Evolutionary conservation across 2,329 filamentous ascomycete genomes (phyloP), one percentile per base, ranked within the genome.

Genomic region (Talaromyces pinophilus): DNA sequence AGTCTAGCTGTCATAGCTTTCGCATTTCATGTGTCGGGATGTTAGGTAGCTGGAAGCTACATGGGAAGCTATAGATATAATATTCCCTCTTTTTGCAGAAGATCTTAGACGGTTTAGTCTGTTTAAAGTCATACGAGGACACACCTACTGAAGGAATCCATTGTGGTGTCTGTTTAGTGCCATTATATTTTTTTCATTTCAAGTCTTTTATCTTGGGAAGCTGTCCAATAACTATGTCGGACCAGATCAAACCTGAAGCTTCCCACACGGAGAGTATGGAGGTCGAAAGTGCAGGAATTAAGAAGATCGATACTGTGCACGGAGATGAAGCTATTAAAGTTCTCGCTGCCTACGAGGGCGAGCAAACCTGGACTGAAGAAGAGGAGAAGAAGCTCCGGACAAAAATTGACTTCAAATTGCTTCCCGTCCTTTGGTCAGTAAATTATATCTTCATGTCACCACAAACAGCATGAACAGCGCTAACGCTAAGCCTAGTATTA

Each of bases 251-350:
- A 25, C 44, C 19, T 2, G 44, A 48, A 48, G 44, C 44, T 13
- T 48, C 44, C 44, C 44, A 48, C 19, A 48, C 44, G 3, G 44
- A 48, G 44, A 48, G 44, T 25, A 48, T 48, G 44, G 44, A 48
- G 19, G 19, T 48, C 44, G 44, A 48, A 48, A 48, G 44, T 48
- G 44, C 44, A 22, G 44, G 44, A 25, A 48, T 48, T 1, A 25
- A 60, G 10, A 60, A 8, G 15, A 40, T 60, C 8, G 57, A 60
- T 42, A 60, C 57, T 10, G 17, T 60, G 10, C 57, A 60, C 22
- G 57, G 33, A 38, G 57, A 60, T 44, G 57, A 60, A 35, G 57
- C 57, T 10, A 28, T 60, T 10, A 60, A 28, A 40, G 57, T 60
- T 17, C 38, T 60, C 57, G 57, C 57, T 17, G 22, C 57, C 22